Evolutionary conservation across 805 yeast genomes (phyloP).

Genomic region (Candida peoriensis): DNA sequence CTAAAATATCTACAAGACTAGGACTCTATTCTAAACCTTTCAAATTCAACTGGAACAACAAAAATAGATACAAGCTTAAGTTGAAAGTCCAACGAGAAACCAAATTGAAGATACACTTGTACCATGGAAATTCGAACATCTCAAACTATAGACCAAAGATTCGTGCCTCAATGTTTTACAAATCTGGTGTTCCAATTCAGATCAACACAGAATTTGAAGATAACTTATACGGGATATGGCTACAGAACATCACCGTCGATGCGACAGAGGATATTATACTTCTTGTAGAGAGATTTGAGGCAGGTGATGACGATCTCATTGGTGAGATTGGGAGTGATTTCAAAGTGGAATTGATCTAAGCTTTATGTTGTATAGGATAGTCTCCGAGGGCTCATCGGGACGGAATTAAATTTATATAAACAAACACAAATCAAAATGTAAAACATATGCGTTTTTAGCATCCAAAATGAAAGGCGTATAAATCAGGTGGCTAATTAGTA

Average conservation of each 20-base stretch:
- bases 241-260: constrained; percentile 5
- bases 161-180: constrained; percentile 39
- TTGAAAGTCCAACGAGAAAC: constrained; percentile 22
- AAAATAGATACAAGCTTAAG: constrained; percentile 33
- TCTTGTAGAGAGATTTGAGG: constrained; percentile 45
- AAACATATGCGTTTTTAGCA: too few species aligned
- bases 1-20: constrained; percentile 24
- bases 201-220: constrained; percentile 34
- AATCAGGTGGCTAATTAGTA: too few species aligned
- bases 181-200: constrained; percentile 42
- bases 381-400: too few species aligned
- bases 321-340: constrained; percentile 34
- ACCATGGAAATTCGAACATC: constrained; percentile 4
- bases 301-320: constrained; percentile 35
- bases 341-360: constrained; percentile 8
- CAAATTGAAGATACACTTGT: constrained; percentile 16
- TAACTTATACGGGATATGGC: constrained; percentile 39
- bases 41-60: constrained; percentile 33
- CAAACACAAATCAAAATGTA: too few species aligned
- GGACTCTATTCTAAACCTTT: constrained; percentile 31
- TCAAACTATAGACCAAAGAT: constrained; percentile 40
- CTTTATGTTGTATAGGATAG: not conserved
- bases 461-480: too few species aligned
- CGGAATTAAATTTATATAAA: too few species aligned
- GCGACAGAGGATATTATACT: constrained; percentile 30